These are phyloP conservation scores for Phytopythium montanum DNA, from an alignment of 352 stramenopile species.

Conservation along the genomic window DNA sequence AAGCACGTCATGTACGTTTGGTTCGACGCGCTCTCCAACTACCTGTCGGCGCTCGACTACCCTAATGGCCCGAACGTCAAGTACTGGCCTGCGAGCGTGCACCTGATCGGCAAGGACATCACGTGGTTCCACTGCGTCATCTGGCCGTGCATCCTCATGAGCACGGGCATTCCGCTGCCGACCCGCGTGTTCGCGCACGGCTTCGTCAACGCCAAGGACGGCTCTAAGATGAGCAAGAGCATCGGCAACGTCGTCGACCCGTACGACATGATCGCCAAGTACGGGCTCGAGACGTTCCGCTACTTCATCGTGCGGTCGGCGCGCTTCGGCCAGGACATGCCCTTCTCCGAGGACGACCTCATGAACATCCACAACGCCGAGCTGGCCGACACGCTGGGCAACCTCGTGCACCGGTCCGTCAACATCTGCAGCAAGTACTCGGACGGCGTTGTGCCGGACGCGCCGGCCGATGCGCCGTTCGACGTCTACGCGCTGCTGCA, in stretches of 20 bases:
- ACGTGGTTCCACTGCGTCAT: slow-evolving; percentile 99
- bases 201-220: slow-evolving; percentile 98
- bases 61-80: slow-evolving; percentile 72
- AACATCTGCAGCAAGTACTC: slow-evolving; percentile 97
- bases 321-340: slow-evolving; percentile 96
- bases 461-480: slow-evolving; percentile 64
- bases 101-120: slow-evolving; percentile 98
- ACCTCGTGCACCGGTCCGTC: slow-evolving; percentile 96
- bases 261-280: slow-evolving; percentile 93
- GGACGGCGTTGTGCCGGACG: slow-evolving; percentile 73
- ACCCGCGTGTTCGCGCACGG: slow-evolving; percentile 96
- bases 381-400: slow-evolving; percentile 90
- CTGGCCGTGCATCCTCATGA: slow-evolving; percentile 99
- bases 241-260: slow-evolving; percentile 98
- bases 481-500: slow-evolving; percentile 84
- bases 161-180: slow-evolving; percentile 90
- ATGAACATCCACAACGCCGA: slow-evolving; percentile 98
- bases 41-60: slow-evolving; percentile 96
- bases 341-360: slow-evolving; percentile 90
- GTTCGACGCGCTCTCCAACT: slow-evolving; percentile 99
- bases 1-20: slow-evolving; percentile 99
- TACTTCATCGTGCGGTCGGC: slow-evolving; percentile 91
- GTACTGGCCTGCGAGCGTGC: slow-evolving; percentile 81
- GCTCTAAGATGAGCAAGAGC: slow-evolving; percentile 99
- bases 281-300: slow-evolving; percentile 94